Base-by-base conservation (phyloP, 2,329 filamentous ascomycete species). In the Verticillium nubilum region DNA sequence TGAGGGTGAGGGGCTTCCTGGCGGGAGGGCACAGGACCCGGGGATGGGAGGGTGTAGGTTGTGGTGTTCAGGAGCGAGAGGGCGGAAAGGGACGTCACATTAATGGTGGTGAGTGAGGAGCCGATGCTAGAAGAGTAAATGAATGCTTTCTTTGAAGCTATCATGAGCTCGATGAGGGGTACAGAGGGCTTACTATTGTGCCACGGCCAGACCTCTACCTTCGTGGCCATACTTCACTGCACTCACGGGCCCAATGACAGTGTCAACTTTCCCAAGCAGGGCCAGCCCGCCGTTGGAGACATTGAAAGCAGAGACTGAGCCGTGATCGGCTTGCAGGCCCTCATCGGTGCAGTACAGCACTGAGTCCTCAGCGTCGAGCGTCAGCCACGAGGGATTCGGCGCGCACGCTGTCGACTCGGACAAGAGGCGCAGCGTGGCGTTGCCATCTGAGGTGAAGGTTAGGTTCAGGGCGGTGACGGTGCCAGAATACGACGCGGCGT, bases 1-100 rank as follows among this genome's bases (percentile, higher is more conserved):
- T 90, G 87, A 19, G 86, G 86, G 67, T 88, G 85, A 2, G 86
- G 76, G 6, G 78, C 75, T 50, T 82, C 76, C 71, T 89, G 85
- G 57, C 83, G 81, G 5, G 72, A 68, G 2, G 74, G 68, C 58
- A 74, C 68, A 33, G 75, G 67, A 1, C 76, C 76, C 4, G 75
- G 72, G 7, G 70, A 66, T 10, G 65, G 62, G 61, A 80, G 68
- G 57, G 68, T 70, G 67, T 76, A 83, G 1, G 70, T 72, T 59
- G 74, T 66, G 57, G 72, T 71, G 60, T 78, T 68, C 31, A 79
- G 62, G 31, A 73, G 63, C 9, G 67, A 64, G 17, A 82, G 67
- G 9, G 68, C 63, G 33, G 63, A 54, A 9, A 77, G 73, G 58
- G 76, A 68, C 58, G 74, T 70, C 58, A 79, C 72, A 63, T 78